Evolutionary conservation across 768 basidiomycete species (phyloP), one percentile per base, ranked within the genome.

Genomic region (Phaffia tasmanica): DNA sequence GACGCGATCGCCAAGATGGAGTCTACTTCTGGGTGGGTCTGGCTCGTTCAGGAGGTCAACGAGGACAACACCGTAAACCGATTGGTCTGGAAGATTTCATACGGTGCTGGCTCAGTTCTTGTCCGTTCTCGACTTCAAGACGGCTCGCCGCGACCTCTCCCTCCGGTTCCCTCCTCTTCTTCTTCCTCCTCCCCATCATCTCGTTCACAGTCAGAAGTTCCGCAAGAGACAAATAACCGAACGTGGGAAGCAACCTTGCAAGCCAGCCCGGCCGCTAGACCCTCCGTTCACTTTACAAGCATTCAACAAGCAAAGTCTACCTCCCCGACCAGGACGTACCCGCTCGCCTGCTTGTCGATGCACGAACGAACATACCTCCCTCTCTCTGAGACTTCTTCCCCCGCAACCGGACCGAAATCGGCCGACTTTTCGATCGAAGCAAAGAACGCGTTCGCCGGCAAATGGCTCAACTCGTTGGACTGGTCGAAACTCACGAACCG

Each of bases 351-450:
- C 27, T 47, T 63, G 19, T 68, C 67, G 49, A 21, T 68, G 35
- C 67, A 68, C 57, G 67, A 68, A 57, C 55, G 62, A 25, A 21
- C 53, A 0, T 68, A 64, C 50, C 55, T 68, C n/a, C n/a, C n/a
- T n/a, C n/a, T n/a, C n/a, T n/a, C n/a, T n/a, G n/a, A n/a, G n/a
- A n/a, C n/a, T n/a, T n/a, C n/a, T n/a, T n/a, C n/a, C n/a, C n/a
- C n/a, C n/a, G n/a, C n/a, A n/a, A n/a, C n/a, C n/a, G n/a, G n/a
- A n/a, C n/a, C n/a, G n/a, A n/a, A n/a, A n/a, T n/a, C n/a, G n/a
- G n/a, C n/a, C n/a, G n/a, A n/a, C n/a, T n/a, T n/a, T n/a, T n/a
- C n/a, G n/a, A n/a, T n/a, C n/a, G n/a, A n/a, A n/a, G n/a, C n/a
- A n/a, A n/a, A n/a, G n/a, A n/a, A n/a, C n/a, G n/a, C n/a, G n/a